Conservation (phyloP, 2,329 filamentous ascomycete species). For the Zarea fungicola region DNA sequence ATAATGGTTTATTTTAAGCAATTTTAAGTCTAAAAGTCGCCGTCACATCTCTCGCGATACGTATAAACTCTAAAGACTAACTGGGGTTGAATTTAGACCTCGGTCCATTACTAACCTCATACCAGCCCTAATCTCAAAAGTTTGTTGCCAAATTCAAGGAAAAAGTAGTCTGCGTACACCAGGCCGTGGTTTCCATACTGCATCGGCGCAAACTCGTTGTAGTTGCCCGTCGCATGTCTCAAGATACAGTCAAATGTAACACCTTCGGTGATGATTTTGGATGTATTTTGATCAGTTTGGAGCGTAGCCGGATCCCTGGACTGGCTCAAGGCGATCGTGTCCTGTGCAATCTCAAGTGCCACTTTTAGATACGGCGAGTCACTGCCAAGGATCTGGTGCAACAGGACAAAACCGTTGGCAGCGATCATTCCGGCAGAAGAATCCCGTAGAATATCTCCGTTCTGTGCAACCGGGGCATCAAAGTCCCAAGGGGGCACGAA, state of each 20-base stretch:
- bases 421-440: conserved; percentile 35
- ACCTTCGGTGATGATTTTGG: neutral
- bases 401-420: conserved; percentile 36
- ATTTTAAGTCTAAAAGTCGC: no score
- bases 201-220: conserved; percentile 24
- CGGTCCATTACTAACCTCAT: no score
- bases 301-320: conserved; percentile 22
- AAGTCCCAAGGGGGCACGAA: conserved; percentile 29
- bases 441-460: conserved; percentile 27
- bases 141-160: conserved; percentile 43
- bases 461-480: conserved; percentile 38
- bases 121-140: conserved; percentile 31
- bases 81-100: no score
- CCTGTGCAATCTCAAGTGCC: conserved; percentile 22
- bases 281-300: neutral
- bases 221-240: conserved; percentile 29
- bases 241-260: conserved; percentile 28
- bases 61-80: no score
- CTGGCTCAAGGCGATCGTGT: conserved; percentile 25
- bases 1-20: no score
- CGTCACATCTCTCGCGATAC: no score
- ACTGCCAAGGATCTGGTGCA: no score
- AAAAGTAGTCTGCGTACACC: conserved; percentile 46
- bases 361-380: conserved; percentile 28
- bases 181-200: conserved; percentile 33